These are phyloP conservation scores for Misopates orontium DNA, from an alignment of 257 asterid species.

Conservation along the genomic window DNA sequence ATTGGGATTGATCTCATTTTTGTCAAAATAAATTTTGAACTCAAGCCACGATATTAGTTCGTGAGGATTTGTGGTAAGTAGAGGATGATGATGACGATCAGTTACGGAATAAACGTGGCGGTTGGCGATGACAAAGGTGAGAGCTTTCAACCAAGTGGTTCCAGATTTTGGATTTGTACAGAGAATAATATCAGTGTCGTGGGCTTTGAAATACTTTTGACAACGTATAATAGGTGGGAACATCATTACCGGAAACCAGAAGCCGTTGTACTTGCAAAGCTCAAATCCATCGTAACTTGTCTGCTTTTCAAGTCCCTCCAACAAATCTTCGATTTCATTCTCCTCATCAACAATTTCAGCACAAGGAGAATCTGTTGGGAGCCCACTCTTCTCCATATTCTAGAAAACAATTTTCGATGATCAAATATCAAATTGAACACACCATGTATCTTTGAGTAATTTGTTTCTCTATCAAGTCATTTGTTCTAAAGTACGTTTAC, in stretches of 20 bases:
- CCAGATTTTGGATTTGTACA: constrained; percentile 23
- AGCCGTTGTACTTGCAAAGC: background rate
- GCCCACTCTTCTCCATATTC: no score
- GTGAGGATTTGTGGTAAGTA: constrained; percentile 27
- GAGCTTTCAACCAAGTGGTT: constrained; percentile 34
- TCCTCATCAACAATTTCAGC: no score
- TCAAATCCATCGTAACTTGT: background rate
- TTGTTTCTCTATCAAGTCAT: no score
- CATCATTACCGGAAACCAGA: background rate
- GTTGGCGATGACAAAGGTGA: constrained; percentile 21
- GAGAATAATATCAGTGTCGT: background rate
- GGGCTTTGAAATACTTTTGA: background rate
- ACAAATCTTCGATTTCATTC: background rate
- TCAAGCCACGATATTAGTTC: constrained; percentile 1
- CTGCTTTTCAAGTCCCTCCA: background rate
- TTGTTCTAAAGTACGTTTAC: no score
- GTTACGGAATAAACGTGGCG: constrained; percentile 12
- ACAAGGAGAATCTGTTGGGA: no score
- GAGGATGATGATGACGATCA: constrained; percentile 18
- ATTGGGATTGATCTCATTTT: background rate
- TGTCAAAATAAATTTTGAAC: background rate
- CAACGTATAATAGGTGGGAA: background rate
- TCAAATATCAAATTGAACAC: no score
- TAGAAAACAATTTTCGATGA: no score
- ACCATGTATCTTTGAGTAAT: no score